Percentiles rank a stretch among this genome's conserved stretches.
Conservation (phyloP, 257 asterid species). For the Nemophila menziesii region DNA sequence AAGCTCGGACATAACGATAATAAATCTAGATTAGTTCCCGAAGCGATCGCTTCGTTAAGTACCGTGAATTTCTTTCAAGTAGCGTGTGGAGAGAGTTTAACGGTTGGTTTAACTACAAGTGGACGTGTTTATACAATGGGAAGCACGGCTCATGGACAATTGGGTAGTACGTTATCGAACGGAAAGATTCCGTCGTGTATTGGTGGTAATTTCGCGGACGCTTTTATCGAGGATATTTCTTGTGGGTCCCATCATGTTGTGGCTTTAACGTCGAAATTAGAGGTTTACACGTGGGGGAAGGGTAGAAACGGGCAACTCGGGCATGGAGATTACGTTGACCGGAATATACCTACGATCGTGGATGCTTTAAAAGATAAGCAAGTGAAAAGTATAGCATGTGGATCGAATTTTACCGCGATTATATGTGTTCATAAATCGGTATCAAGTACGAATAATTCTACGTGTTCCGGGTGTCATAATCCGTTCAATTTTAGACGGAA, state of each 20-base stretch:
- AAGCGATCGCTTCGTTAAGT: conserved; percentile 29
- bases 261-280: conserved; percentile 57
- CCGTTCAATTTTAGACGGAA: conserved; percentile 69
- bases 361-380: conserved; percentile 54
- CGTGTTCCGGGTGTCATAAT: conserved; percentile 60
- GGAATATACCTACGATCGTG: conserved; percentile 47
- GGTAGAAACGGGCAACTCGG: conserved; percentile 76
- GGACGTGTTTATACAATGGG: conserved; percentile 85
- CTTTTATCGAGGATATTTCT: conserved; percentile 56
- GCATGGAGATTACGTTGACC: conserved; percentile 56
- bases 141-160: conserved; percentile 28
- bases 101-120: conserved; percentile 42
- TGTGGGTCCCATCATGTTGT: conserved; percentile 79
- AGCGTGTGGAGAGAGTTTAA: conserved; percentile 55
- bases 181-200: conserved; percentile 41
- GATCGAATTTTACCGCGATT: conserved; percentile 67
- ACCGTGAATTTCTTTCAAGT: conserved; percentile 36
- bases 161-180: conserved; percentile 24
- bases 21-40: conserved; percentile 37
- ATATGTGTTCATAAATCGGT: conserved; percentile 71
- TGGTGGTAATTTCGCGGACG: conserved; percentile 31
- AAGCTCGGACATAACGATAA: conserved; percentile 60
- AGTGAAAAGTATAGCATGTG: conserved; percentile 62
- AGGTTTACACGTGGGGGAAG: conserved; percentile 86
- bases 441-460: conserved; percentile 49